Base-by-base conservation (phyloP, 805 yeast genomes). In the Lipomyces japonicus region DNA sequence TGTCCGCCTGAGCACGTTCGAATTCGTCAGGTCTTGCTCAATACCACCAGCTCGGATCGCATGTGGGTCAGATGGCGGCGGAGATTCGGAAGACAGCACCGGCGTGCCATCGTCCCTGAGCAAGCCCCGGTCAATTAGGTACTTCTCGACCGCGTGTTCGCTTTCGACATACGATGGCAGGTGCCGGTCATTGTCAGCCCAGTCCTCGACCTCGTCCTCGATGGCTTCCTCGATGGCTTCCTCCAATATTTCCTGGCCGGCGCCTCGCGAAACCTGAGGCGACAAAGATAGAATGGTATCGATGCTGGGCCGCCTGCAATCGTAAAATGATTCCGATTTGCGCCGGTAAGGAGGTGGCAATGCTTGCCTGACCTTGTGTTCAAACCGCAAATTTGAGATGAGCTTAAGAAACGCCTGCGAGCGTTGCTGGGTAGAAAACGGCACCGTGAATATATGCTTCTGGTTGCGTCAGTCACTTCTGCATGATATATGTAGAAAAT, bases 331-430 rank as follows among this genome's bases (percentile, higher is more conserved):
- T 34, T 47, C 58, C 12, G 58, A 54, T 24, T 44, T 47, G 24
- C 57, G 48, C 4, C 58, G 51, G 39, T 64, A 64, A n/a, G 58
- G 60, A 2, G 68, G 68, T 10, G 67, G 65, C 37, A 65, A 53
- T 32, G 59, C 58, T 26, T 59, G 59, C n/a, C 65, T 58, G 22
- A 65, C 62, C 48, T 54, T 54, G 48, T 65, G 65, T 49, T 65
- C 68, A 38, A 65, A 64, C 24, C 65, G 61, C 23, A 65, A 55
- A 48, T 64, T 65, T 31, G 67, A 52, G 34, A 64, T 57, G 35
- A 63, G 52, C 34, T 61, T 57, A 30, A 62, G 49, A 41, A 65
- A 62, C 25, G 63, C 55, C 16, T 58, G 45, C 14, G 65, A 59
- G 6, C 64, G 57, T 16, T 46, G 42, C 24, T 53, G 48, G 2